Base-by-base conservation (phyloP, 305 asterid species). In the Petunia hybrid region DNA sequence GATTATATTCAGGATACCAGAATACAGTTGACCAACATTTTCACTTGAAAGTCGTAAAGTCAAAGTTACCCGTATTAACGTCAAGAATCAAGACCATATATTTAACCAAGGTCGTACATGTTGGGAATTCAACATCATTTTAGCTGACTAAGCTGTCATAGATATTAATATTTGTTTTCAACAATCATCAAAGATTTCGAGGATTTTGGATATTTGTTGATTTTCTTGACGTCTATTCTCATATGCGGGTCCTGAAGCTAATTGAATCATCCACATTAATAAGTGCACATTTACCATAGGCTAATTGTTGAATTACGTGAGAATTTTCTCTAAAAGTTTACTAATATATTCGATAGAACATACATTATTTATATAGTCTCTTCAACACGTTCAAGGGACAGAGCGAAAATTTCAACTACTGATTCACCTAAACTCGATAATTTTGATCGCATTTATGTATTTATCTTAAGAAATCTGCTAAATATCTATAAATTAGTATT, bases 41-140 rank as follows among this genome's bases (percentile, higher is more conserved):
- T 71, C 12, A 6, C 61, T 71, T 12, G 78, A 71, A 12, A 35
- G 2, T 3, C 13, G 78, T 73, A 59, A 73, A 73, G 63, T 73
- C 78, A 51, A 51, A 73, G 13, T 73, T 51, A 36, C 63, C 10
- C 36, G 78, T 46, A 73, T 45, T 63, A 36, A 73, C 46, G 48
- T 51, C 63, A 73, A 73, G 63, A 73, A 51, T 51, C 63, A 73
- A 73, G 78, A 73, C 78, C 63, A 51, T 13, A 51, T 51, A 36
- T 36, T 22, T 22, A 22, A 35, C 45, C 12, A 36, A 73, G 36
- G 63, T 51, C 46, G 63, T 51, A 35, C 36, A 5, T 73, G 8
- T 36, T 35, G 78, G 13, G 42, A 71, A 40, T 48, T 71, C 13
- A 48, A 31, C 61, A 71, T 51, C 62, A 73, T 73, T 51, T 73